A percentile compares a stretch with the other conserved stretches of the same genome.
Conservation (phyloP, 129 eudicot genomes). For the Flaveria robusta region DNA sequence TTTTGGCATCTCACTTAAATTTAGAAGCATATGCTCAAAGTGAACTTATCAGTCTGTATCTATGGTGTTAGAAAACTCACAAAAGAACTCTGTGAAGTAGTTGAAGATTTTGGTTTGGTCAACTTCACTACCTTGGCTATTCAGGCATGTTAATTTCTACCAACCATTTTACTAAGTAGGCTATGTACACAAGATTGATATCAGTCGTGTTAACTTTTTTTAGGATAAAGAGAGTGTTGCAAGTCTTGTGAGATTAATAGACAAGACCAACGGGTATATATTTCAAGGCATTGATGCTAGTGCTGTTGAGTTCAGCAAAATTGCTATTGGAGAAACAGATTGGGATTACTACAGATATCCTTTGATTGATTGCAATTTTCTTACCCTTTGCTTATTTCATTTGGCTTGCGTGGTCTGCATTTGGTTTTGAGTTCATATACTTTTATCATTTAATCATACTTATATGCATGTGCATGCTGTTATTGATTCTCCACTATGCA, state of each 20-base stretch:
- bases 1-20: neutral
- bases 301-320: conserved; percentile 90
- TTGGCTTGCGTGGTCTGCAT: neutral
- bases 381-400: neutral
- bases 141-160: conserved; percentile 45
- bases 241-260: conserved; percentile 82
- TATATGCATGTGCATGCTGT: neutral
- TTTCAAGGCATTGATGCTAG: conserved; percentile 82
- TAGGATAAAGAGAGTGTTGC: conserved; percentile 75
- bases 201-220: conserved; percentile 10
- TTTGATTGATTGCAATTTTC: conserved; percentile 31
- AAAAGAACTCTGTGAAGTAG: conserved; percentile 87
- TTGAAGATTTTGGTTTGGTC: conserved; percentile 71
- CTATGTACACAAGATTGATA: neutral
- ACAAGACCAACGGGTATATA: conserved; percentile 87
- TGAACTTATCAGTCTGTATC: conserved; percentile 11
- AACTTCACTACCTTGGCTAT: conserved; percentile 86
- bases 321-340: conserved; percentile 64
- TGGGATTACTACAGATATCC: conserved; percentile 82
- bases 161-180: neutral
- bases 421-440: neutral
- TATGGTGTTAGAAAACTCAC: conserved; percentile 70
- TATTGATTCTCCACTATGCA: neutral
- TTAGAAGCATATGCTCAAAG: conserved; percentile 9
- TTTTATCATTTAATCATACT: neutral